Evolutionary conservation across 2,329 filamentous ascomycete species (phyloP).

Genomic region (Parastagonospora avenae): DNA sequence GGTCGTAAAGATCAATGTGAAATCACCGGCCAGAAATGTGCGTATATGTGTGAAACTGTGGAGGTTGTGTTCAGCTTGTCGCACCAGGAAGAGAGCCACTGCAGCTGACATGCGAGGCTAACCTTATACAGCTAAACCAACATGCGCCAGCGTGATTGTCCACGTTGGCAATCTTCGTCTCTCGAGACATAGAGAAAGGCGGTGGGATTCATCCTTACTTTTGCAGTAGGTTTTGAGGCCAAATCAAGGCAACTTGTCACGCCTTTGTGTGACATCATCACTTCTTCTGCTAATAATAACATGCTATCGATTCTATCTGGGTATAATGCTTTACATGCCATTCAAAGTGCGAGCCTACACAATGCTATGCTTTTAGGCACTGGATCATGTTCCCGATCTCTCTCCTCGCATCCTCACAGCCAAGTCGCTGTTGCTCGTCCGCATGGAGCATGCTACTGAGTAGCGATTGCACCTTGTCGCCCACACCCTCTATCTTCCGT

Average conservation of each 20-base stretch:
- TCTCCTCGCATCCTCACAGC: constrained; percentile 36
- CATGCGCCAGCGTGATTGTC: no score
- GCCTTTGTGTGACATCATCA: neutral
- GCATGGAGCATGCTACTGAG: constrained; percentile 39
- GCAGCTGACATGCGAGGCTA: neutral
- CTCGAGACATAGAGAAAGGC: no score
- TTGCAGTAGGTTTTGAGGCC: neutral
- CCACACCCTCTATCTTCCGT: constrained; percentile 20
- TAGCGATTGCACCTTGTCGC: constrained; percentile 27
- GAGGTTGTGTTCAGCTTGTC: no score
- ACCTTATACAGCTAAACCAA: no score
- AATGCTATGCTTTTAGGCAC: constrained; percentile 12
- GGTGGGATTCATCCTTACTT: no score
- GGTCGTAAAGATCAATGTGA: neutral
- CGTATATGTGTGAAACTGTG: no score
- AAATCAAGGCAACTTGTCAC: neutral
- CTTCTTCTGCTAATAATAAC: neutral
- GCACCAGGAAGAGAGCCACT: no score
- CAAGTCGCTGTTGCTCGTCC: constrained; percentile 35
- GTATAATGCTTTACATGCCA: neutral
- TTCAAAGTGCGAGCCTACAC: neutral
- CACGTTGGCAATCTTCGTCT: no score
- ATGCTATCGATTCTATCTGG: neutral
- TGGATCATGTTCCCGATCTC: constrained; percentile 27
- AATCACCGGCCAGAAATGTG: neutral